Percentiles rank a stretch among this genome's conserved stretches.
Evolutionary conservation across 2,329 filamentous ascomycete species (phyloP).

Genomic region (Truncatella angustata): DNA sequence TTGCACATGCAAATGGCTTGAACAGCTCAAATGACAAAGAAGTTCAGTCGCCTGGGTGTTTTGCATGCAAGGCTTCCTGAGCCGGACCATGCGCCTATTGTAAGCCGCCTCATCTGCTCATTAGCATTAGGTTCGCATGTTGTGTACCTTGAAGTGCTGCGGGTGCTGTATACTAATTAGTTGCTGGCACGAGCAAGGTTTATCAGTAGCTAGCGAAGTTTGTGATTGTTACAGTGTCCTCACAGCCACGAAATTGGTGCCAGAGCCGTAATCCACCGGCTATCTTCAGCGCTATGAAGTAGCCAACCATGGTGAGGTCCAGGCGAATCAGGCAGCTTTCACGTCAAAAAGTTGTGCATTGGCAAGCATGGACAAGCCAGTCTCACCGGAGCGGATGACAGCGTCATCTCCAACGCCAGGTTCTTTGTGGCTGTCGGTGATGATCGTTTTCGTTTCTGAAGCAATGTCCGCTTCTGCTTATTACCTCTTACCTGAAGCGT

Average conservation of each 20-base stretch:
- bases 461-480: neutral
- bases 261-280: neutral
- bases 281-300: neutral
- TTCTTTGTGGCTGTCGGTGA: neutral
- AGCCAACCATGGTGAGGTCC: neutral
- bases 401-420: conserved; percentile 9
- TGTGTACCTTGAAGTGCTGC: no score
- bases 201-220: no score
- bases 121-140: no score
- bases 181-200: no score
- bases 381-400: conserved; percentile 12
- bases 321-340: conserved; percentile 6
- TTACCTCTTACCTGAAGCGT: neutral
- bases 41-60: no score
- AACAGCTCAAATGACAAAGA: no score
- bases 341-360: neutral
- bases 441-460: conserved; percentile 4
- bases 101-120: no score
- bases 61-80: no score
- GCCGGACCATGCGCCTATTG: no score
- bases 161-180: no score
- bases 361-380: conserved; percentile 2
- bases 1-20: neutral
- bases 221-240: neutral
- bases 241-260: neutral